Conservation (phyloP, 495 filamentous ascomycete genomes). For the Aspergillus ostianus region DNA sequence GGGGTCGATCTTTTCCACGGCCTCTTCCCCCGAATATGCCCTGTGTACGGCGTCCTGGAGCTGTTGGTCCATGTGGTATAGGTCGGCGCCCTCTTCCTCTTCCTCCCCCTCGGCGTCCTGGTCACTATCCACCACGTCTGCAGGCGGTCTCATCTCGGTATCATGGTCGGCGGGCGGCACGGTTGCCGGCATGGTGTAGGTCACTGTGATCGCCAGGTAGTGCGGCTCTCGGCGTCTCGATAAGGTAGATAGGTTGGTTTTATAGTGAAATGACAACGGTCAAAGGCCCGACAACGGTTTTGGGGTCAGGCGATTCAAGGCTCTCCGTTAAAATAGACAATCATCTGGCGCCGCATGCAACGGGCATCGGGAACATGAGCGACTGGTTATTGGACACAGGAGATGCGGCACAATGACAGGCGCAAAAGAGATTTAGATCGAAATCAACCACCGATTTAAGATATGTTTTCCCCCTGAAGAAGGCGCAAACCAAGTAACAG, state of each 20-base stretch:
- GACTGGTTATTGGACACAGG: constrained; percentile 18
- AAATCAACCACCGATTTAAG: neutral
- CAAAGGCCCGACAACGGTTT: constrained; percentile 8
- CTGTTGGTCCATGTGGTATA: constrained; percentile 47
- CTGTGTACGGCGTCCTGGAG: constrained; percentile 52
- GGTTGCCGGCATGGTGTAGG: constrained; percentile 49
- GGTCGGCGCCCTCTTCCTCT: constrained; percentile 49
- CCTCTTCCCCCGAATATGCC: constrained; percentile 51
- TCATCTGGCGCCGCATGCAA: constrained; percentile 27
- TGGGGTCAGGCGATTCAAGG: constrained; percentile 21
- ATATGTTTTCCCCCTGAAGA: neutral
- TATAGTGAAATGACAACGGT: constrained; percentile 6
- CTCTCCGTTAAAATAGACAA: constrained; percentile 22
- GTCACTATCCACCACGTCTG: constrained; percentile 46
- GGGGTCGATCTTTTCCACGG: constrained; percentile 30
- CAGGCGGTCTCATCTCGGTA: constrained; percentile 33
- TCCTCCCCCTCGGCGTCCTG: constrained; percentile 55
- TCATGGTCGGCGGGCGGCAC: constrained; percentile 44
- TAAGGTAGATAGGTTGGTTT: constrained; percentile 6
- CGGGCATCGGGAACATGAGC: constrained; percentile 26
- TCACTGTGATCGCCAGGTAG: constrained; percentile 48
- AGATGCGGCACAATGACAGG: constrained; percentile 7
- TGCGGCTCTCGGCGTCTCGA: constrained; percentile 11
- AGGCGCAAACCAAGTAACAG: constrained; percentile 13
- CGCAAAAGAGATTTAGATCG: neutral